These are phyloP conservation scores for Coemansia sp. DNA, from an alignment of 192 early-diverging fungal species.

Conservation along the genomic window DNA sequence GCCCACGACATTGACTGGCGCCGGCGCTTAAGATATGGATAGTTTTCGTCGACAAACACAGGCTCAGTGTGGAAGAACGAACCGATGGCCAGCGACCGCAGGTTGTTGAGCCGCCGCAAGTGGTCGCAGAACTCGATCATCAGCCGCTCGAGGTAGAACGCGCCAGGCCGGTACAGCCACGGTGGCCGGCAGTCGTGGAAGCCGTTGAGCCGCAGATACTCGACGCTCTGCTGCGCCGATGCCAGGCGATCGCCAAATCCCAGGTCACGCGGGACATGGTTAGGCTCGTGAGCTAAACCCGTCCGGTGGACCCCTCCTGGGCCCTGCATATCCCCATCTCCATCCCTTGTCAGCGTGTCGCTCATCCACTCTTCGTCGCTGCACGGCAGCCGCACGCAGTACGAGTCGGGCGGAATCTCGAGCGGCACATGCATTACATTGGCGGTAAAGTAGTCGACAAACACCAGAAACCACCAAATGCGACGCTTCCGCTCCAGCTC, in stretches of 20 bases:
- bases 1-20: conserved; percentile 33
- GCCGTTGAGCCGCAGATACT: conserved; percentile 42
- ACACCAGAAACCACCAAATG: conserved; percentile 55
- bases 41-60: conserved; percentile 45
- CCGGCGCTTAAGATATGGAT: conserved; percentile 39
- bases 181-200: conserved; percentile 53
- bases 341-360: conserved; percentile 16
- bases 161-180: conserved; percentile 45
- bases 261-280: conserved; percentile 23
- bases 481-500: conserved; percentile 45
- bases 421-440: conserved; percentile 56
- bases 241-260: conserved; percentile 45
- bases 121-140: conserved; percentile 57
- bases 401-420: conserved; percentile 52
- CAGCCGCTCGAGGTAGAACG: conserved; percentile 52
- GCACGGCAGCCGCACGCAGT: conserved; percentile 54
- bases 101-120: conserved; percentile 46
- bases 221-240: conserved; percentile 31
- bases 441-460: conserved; percentile 54
- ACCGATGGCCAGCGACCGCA: conserved; percentile 44
- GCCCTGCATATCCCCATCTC: neutral
- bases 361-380: conserved; percentile 52
- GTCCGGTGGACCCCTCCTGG: no score
- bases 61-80: conserved; percentile 49
- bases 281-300: no score